These are phyloP conservation scores for Coprinellus aureogranulatus DNA, from an alignment of 768 basidiomycete genomes.

Conservation along the genomic window DNA sequence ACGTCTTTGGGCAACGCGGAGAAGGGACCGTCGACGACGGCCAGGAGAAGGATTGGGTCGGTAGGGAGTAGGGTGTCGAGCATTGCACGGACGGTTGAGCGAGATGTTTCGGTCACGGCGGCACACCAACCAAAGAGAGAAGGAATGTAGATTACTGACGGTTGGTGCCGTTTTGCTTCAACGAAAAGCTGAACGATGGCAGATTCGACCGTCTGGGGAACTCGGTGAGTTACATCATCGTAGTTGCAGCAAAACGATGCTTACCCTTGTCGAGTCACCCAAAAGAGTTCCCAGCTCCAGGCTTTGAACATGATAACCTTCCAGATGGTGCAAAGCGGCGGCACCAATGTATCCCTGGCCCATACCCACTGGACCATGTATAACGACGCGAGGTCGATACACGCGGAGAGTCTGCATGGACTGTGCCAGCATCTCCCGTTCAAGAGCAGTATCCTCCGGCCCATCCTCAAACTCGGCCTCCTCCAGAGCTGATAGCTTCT, in stretches of 20 bases:
- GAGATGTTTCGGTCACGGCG: constrained; percentile 78
- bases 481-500: constrained; percentile 81
- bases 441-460: constrained; percentile 78
- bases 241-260: no score
- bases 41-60: constrained; percentile 91
- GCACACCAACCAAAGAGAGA: constrained; percentile 83
- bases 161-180: constrained; percentile 96
- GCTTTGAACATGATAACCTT: constrained; percentile 92
- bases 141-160: constrained; percentile 93
- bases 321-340: constrained; percentile 90
- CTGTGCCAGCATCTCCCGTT: constrained; percentile 85
- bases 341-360: constrained; percentile 89
- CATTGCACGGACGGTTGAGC: constrained; percentile 82
- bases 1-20: constrained; percentile 76
- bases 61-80: constrained; percentile 88
- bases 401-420: constrained; percentile 91
- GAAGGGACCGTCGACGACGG: constrained; percentile 79
- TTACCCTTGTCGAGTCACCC: constrained; percentile 83
- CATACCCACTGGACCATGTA: constrained; percentile 83
- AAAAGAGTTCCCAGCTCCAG: constrained; percentile 87
- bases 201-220: constrained; percentile 86
- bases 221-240: no score
- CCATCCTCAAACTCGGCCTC: constrained; percentile 92
- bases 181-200: constrained; percentile 92
- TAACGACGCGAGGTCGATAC: constrained; percentile 82